Evolutionary conservation across 768 basidiomycete genomes (phyloP), one percentile per base, ranked within the genome.

Genomic region (Leccinum incarnatum): DNA sequence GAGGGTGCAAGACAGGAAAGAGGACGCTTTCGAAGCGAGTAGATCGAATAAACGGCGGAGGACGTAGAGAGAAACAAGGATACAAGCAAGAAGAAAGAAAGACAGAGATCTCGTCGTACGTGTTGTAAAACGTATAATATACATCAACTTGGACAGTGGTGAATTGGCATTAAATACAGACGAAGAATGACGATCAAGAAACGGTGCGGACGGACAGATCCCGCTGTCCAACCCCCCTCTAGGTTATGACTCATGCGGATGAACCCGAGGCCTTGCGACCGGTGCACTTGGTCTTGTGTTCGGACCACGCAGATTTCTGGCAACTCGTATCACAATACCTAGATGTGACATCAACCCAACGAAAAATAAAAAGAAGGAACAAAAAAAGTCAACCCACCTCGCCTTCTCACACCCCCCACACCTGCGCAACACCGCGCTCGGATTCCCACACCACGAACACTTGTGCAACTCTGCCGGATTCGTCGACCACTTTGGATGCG

Each of bases 1-100:
- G 58, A 76, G 93, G 49, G 92, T 94, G 0, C 87, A 84, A 32
- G 85, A 84, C 51, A 79, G 89, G 60, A 86, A 81, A 70, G 89
- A 89, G 49, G 83, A 84, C 51, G 80, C 76, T 2, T 68, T 88
- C 8, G 88, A 90, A 47, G 75, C 79, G 11, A 79, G 73, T 61
- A 85, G 82, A 65, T 67, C 76, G 54, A 79, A 68, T 48, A 89
- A 89, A 68, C 80, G 89, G 56, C 64, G 72, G 25, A 72, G 64
- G 55, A 52, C 49, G 14, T 71, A 64, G 62, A 32, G 8, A 21
- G 7, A n/a, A 8, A 4, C 8, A 40, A 40, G 17, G 37, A 40
- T 40, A 40, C 17, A n/a, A 2, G 1, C 37, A 40, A 40, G 37
- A 40, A 40, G 37, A 12, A 17, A 17, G 15, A 37, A 25, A 25